Conservation (phyloP, 2,329 filamentous ascomycete genomes). For the Clonostachys chloroleuca region DNA sequence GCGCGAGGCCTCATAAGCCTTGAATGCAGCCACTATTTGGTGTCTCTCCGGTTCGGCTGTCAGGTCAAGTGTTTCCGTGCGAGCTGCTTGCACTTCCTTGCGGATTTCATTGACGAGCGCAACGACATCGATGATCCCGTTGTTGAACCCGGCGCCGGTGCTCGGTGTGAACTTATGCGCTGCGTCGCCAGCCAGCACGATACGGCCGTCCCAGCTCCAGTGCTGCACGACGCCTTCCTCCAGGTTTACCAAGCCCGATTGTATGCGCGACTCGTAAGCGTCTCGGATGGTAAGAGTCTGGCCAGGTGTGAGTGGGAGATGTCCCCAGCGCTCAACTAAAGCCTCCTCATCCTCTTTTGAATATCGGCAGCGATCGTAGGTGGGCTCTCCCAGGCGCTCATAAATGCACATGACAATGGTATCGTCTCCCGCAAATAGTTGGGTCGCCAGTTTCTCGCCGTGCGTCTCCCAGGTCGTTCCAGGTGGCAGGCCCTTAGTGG, state of each 20-base stretch:
- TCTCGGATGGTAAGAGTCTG: constrained; percentile 15
- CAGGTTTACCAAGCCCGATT: constrained; percentile 12
- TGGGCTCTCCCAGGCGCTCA: constrained; percentile 15
- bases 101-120: constrained; percentile 15
- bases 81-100: constrained; percentile 4
- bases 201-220: constrained; percentile 15
- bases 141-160: constrained; percentile 19
- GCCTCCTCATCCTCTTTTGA: constrained; percentile 17
- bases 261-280: constrained; percentile 8
- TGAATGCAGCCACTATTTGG: constrained; percentile 1
- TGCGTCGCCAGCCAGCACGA: constrained; percentile 22
- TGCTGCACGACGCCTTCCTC: constrained; percentile 20
- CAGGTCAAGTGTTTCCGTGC: not conserved
- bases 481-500: not conserved
- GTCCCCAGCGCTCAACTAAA: constrained; percentile 12
- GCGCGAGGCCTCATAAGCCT: constrained; percentile 4
- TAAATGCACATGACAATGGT: constrained; percentile 16
- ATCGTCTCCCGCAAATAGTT: constrained; percentile 12
- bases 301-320: constrained; percentile 13
- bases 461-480: not conserved
- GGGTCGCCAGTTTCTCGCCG: constrained; percentile 8
- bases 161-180: constrained; percentile 24
- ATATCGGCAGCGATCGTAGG: constrained; percentile 14
- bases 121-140: constrained; percentile 18
- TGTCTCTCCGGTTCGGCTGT: constrained; percentile 1